Evolutionary conservation across 2,329 filamentous ascomycete genomes (phyloP), one percentile per base, ranked within the genome.

Genomic region (Tolypocladium inflatum): DNA sequence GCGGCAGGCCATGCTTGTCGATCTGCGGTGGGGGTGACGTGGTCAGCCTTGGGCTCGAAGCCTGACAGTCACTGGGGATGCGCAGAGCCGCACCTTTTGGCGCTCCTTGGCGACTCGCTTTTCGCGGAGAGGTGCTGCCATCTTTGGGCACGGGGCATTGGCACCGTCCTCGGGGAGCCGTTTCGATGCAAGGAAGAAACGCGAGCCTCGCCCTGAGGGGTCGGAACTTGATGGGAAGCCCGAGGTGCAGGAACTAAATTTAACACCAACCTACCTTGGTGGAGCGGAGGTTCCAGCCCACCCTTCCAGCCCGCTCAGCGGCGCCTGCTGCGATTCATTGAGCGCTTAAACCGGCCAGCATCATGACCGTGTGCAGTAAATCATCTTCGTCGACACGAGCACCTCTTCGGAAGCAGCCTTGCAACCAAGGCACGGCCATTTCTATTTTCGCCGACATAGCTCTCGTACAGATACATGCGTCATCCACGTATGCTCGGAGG

Each of bases 1-100:
- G 84, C 45, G 86, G 85, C 43, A 86, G 69, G 60, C 77, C 79
- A 56, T 73, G 73, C 61, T 76, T 79, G 55, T 77, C 74, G 63
- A 85, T 82, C 82, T 86, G 61, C 53, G 57, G 48, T 61, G 59
- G 55, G 55, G 58, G 54, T 51, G 57, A 55, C 23, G 43, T 53
- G 33, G 57, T 68, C 63, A 67, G 63, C 63, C 43, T 37, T n/a
- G 43, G 48, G 50, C 55, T 51, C 19, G 48, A 51, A 35, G 26
- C 48, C n/a, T 10, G 19, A n/a, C 48, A 35, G 30, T 33, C 48
- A 35, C 26, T 10, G 48, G 48, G 48, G 48, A 21, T n/a, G 48
- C n/a, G 48, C 48, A 21, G 33, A 53, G 19, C n/a, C 54, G 33
- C 59, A 66, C 67, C 65, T 69, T 69, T 57, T 68, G 65, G 15